These are phyloP conservation scores for Rosa lucieae DNA, from an alignment of 306 rosid genomes.

Conservation along the genomic window DNA sequence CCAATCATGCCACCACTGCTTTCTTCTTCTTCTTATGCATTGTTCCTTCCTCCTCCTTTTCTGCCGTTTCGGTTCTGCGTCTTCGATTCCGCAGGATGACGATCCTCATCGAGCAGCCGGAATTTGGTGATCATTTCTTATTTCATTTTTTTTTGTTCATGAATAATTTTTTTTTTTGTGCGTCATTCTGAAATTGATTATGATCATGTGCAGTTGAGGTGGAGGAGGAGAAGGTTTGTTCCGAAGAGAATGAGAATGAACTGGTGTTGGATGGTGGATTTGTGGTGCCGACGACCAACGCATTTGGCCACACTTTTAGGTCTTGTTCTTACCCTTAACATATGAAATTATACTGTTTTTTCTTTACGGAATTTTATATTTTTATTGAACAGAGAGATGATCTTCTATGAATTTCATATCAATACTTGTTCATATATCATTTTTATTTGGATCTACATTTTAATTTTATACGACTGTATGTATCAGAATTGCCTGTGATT, in stretches of 20 bases:
- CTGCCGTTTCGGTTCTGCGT: not conserved
- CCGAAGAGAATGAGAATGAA: conserved; percentile 47
- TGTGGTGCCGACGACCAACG: conserved; percentile 48
- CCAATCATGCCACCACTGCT: not conserved
- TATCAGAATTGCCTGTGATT: not conserved
- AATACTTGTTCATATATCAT: not conserved
- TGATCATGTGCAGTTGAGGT: conserved; percentile 28
- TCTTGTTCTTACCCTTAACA: conserved; percentile 12
- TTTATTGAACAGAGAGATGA: not conserved
- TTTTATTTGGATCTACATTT: not conserved
- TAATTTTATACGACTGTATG: not conserved
- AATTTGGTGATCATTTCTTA: conserved; percentile 30
- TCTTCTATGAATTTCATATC: not conserved
- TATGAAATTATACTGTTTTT: not conserved
- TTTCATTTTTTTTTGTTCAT: not conserved
- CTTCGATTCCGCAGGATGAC: conserved; percentile 42
- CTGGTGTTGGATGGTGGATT: conserved; percentile 57
- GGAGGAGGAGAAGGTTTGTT: conserved; percentile 38
- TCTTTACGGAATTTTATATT: not conserved
- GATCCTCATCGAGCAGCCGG: conserved; percentile 40
- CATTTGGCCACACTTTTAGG: conserved; percentile 77
- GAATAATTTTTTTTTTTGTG: not conserved
- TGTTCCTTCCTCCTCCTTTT: not conserved
- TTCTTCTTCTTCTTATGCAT: not conserved
- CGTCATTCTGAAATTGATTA: not conserved